Base-by-base conservation (phyloP, 2,329 filamentous ascomycete genomes). In the Geoglossum cookeanum region DNA sequence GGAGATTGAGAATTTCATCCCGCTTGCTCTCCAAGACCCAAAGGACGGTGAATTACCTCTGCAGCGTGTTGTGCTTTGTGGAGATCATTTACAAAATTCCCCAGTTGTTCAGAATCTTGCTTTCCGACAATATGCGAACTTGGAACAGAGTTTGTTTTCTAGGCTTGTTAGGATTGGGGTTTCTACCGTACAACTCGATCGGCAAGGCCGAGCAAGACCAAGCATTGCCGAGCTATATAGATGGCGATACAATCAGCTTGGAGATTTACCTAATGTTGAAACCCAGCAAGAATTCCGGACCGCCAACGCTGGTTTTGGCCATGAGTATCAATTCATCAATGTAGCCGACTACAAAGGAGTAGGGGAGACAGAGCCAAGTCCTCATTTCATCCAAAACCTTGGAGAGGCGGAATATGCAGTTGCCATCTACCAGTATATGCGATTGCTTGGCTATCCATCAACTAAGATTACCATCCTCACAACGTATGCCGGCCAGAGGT, bases 351-450 rank as follows among this genome's bases (percentile, higher is more conserved):
- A 96, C 73, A 94, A 94, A 69, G 89, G 87, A 39, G 77, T 77
- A 58, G 92, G 92, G 55, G 92, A 98, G 71, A 79, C 80, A 55
- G 89, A 96, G 67, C 92, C 92, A 0, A 86, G 84, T 29, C 87
- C 91, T 27, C 91, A 97, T 70, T 98, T 95, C 68, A 84, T 97
- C 57, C 91, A 97, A 68, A 98, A 98, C 65, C 72, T 97, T 49
- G 92, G 92, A 52, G 92, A 98, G 71, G 92, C 92, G 1, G 94
- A 98, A 71, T 98, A 97, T 67, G 86, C 89, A 1, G 92, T 97
- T 30, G 92, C 92, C 2, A 78, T 98, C 33, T 98, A 83, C 71
- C 89, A 95, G 71, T 98, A 97, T 68, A 97, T 98, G 92, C 84
- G 92, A 22, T 75, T 98, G 22, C 80, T 98, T 3, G 92, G 91